Evolutionary conservation across 1,284 basidiomycete species (phyloP).

Genomic region (Ganoderma lucidum): DNA sequence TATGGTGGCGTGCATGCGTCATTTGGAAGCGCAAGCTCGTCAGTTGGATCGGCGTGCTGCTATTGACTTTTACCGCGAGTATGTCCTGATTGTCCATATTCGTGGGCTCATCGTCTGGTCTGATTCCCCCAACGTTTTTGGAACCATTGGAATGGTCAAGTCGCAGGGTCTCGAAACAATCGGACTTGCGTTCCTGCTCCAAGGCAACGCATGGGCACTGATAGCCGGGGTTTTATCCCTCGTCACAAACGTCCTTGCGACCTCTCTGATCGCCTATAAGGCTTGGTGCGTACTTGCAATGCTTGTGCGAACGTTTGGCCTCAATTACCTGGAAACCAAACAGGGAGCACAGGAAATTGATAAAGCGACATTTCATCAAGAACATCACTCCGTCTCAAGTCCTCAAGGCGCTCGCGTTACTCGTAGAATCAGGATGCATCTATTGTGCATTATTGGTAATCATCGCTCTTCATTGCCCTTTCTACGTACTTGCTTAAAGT

Average conservation of each 20-base stretch:
- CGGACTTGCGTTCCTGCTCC: neutral
- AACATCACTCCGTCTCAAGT: neutral
- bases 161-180: neutral
- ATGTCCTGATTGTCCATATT: neutral
- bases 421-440: neutral
- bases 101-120: neutral
- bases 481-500: neutral
- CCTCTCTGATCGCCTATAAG: conserved; percentile 10
- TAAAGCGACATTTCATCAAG: neutral
- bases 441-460: neutral
- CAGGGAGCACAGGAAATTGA: neutral
- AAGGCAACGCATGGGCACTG: neutral
- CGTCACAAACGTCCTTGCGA: conserved; percentile 4
- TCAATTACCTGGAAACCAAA: neutral
- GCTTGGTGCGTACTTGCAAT: conserved; percentile 1
- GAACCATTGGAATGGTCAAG: neutral
- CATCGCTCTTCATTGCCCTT: neutral
- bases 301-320: neutral
- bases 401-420: neutral
- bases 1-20: conserved; percentile 6
- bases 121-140: neutral
- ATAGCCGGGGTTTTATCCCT: conserved; percentile 1
- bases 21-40: neutral
- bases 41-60: neutral
- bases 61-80: neutral